Conservation (phyloP, 1,284 basidiomycete species). For the Puccinia brachypodii region DNA sequence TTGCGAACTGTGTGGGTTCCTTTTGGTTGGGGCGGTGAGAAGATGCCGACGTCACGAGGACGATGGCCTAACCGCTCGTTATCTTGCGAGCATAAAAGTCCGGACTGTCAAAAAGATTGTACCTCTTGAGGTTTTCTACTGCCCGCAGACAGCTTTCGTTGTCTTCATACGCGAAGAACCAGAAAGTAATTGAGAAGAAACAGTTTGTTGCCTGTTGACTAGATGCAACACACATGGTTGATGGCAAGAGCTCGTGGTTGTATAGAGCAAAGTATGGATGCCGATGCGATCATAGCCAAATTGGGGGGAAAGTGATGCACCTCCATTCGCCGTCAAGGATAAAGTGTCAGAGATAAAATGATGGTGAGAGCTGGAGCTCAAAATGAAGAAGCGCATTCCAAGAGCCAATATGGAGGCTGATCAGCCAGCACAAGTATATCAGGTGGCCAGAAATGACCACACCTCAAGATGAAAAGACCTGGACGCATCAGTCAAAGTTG, state of each 20-base stretch:
- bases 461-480: background rate
- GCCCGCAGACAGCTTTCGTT: too few relatives aligned
- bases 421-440: background rate
- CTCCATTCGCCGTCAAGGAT: background rate
- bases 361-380: background rate
- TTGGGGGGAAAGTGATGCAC: background rate
- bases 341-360: background rate
- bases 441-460: background rate
- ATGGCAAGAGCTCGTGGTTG: background rate
- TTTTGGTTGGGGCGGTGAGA: constrained; percentile 12
- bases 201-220: too few relatives aligned
- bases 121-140: too few relatives aligned
- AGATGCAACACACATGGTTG: too few relatives aligned
- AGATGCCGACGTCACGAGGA: background rate
- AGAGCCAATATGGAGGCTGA: background rate
- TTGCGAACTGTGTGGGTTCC: background rate
- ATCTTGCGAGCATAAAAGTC: background rate
- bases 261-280: background rate
- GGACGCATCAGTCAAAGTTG: too few relatives aligned
- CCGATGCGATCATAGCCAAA: background rate
- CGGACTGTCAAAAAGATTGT: background rate
- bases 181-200: too few relatives aligned
- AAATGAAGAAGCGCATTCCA: background rate
- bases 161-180: too few relatives aligned
- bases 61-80: background rate